phyloP scores from a whole-genome alignment of 495 filamentous ascomycete species.

The Saxispiralis lemnorum region DNA sequence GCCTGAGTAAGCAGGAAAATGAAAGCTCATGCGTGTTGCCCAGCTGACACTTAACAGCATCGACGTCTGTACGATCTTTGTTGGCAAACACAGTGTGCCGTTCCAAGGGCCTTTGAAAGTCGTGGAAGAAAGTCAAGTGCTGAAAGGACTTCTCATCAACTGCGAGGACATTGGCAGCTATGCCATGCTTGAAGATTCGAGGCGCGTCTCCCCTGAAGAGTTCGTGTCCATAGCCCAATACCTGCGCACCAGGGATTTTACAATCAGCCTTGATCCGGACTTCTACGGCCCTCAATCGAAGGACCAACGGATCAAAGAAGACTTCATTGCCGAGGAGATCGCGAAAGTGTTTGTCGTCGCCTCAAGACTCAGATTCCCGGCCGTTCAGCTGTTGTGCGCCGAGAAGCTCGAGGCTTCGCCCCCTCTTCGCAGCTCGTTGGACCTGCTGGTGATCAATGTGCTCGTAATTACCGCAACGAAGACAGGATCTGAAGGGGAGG shows the following conservation, averaged over 20 bases:
- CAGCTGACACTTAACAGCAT: not conserved
- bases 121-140: too few species aligned
- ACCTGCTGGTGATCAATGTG: not conserved
- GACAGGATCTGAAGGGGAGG: too few species aligned
- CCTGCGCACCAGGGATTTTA: not conserved
- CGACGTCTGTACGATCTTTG: conserved; percentile 2
- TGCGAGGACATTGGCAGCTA: not conserved
- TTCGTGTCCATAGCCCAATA: conserved; percentile 1
- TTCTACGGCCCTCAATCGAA: not conserved
- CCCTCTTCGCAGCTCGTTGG: not conserved
- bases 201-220: not conserved
- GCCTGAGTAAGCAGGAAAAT: not conserved
- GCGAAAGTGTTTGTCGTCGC: not conserved
- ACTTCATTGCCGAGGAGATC: not conserved
- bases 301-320: not conserved
- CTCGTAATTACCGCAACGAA: too few species aligned
- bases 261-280: not conserved
- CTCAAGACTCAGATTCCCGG: not conserved
- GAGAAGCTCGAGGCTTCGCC: conserved; percentile 3
- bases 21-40: not conserved
- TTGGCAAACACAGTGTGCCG: not conserved
- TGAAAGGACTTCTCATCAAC: too few species aligned
- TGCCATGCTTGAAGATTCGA: not conserved
- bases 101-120: too few species aligned
- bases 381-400: conserved; percentile 2